A percentile compares a stretch with the other conserved stretches of the same genome.
These are phyloP conservation scores for Mycena crocata DNA, from an alignment of 768 basidiomycete species.

Conservation along the genomic window DNA sequence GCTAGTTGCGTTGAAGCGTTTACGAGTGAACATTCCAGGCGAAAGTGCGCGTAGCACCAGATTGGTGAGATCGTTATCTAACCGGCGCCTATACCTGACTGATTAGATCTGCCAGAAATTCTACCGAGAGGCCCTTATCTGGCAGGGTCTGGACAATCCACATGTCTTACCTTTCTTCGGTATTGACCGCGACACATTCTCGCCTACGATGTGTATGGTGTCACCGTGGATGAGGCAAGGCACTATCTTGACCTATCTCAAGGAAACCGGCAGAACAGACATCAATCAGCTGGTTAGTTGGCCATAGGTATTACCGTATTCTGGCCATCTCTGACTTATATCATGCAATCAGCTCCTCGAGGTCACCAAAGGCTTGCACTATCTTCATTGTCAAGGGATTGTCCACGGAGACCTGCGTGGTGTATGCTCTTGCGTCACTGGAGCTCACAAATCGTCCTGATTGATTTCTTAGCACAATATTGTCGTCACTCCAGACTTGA, in stretches of 20 bases:
- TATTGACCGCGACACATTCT: slow-evolving; percentile 40
- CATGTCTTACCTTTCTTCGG: slow-evolving; percentile 45
- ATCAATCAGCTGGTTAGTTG: slow-evolving; percentile 34
- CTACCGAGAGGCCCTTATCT: slow-evolving; percentile 43
- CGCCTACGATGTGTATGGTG: slow-evolving; percentile 39
- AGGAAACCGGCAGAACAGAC: slow-evolving; percentile 31
- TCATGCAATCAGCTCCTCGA: slow-evolving; percentile 6
- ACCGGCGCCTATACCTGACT: not conserved
- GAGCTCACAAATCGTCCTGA: not conserved
- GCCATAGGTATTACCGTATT: too few species aligned
- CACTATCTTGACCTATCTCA: slow-evolving; percentile 38
- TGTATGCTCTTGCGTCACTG: not conserved
- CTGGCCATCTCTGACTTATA: too few species aligned
- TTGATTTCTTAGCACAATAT: not conserved
- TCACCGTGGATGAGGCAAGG: slow-evolving; percentile 46
- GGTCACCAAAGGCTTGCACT: not conserved
- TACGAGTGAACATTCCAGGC: slow-evolving; percentile 1
- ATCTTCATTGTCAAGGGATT: not conserved
- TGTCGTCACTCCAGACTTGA: not conserved
- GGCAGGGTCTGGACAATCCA: slow-evolving; percentile 43
- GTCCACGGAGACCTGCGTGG: slow-evolving; percentile 11
- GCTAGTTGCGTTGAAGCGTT: not conserved
- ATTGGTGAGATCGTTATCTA: not conserved
- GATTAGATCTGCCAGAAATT: slow-evolving; percentile 33
- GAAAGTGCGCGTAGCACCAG: not conserved